These are phyloP conservation scores for Boletus hoseneyae DNA, from an alignment of 1,284 basidiomycete species.

Conservation along the genomic window DNA sequence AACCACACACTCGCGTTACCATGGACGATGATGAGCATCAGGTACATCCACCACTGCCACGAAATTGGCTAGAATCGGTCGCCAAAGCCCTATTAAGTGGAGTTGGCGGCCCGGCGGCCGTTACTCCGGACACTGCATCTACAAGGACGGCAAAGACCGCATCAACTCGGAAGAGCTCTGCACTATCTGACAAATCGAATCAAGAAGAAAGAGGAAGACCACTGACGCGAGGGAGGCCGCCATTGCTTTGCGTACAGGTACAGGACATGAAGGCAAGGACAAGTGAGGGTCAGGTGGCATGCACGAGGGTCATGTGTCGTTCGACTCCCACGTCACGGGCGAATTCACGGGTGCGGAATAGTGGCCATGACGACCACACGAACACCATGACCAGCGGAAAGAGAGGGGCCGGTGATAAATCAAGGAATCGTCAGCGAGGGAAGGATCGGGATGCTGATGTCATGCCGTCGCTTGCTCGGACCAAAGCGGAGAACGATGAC, in stretches of 20 bases:
- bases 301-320: slow-evolving; percentile 55
- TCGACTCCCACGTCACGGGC: slow-evolving; percentile 57
- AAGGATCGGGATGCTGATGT: slow-evolving; percentile 27
- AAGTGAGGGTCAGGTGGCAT: slow-evolving; percentile 46
- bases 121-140: slow-evolving; percentile 27
- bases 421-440: slow-evolving; percentile 13
- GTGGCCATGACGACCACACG: slow-evolving; percentile 12
- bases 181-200: slow-evolving; percentile 42
- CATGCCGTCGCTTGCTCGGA: slow-evolving; percentile 41
- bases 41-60: slow-evolving; percentile 45
- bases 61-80: slow-evolving; percentile 62
- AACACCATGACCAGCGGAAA: slow-evolving; percentile 7
- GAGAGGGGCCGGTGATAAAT: slow-evolving; percentile 9
- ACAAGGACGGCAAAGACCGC: slow-evolving; percentile 16
- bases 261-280: slow-evolving; percentile 38
- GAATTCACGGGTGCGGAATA: slow-evolving; percentile 38
- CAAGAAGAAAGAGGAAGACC: slow-evolving; percentile 16
- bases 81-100: slow-evolving; percentile 55
- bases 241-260: slow-evolving; percentile 40
- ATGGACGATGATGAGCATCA: slow-evolving; percentile 14
- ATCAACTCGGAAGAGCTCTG: slow-evolving; percentile 29
- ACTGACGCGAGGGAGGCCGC: slow-evolving; percentile 28
- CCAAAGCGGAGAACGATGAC: slow-evolving; percentile 39
- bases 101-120: slow-evolving; percentile 30
- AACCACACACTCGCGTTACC: slow-evolving; percentile 5